Percentiles rank a stretch among this genome's conserved stretches.
phyloP scores from a whole-genome alignment of 2,329 filamentous ascomycete species.

The Septoria petroselini region DNA sequence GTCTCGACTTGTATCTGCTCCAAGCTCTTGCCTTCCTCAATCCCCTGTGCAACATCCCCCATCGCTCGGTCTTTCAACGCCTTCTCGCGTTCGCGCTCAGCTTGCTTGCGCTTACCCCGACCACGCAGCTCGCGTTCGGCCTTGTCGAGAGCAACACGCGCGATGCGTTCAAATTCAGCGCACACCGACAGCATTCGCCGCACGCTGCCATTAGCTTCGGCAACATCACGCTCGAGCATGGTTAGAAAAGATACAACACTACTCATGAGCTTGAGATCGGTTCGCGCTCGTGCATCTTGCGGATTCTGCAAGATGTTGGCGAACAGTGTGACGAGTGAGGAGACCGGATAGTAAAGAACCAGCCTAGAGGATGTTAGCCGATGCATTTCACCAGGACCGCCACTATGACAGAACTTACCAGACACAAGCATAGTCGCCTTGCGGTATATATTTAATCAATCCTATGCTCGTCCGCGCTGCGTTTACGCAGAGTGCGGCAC shows the following conservation, averaged over 20 bases:
- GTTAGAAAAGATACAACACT: conserved; percentile 89
- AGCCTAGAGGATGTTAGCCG: conserved; percentile 54
- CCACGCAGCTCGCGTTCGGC: conserved; percentile 78
- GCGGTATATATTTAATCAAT: conserved; percentile 90
- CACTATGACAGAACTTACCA: conserved; percentile 60
- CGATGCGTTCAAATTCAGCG: conserved; percentile 94
- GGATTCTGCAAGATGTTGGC: conserved; percentile 96
- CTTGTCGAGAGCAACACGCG: conserved; percentile 84
- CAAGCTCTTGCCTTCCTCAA: conserved; percentile 37
- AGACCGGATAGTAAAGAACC: conserved; percentile 94
- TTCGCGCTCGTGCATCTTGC: conserved; percentile 79
- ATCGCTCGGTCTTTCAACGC: conserved; percentile 28
- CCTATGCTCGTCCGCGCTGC: conserved; percentile 91
- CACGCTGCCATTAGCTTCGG: conserved; percentile 68
- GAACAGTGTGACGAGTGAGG: conserved; percentile 89
- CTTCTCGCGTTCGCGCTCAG: conserved; percentile 49
- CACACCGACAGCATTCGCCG: conserved; percentile 92
- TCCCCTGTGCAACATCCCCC: conserved; percentile 27
- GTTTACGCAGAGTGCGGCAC: conserved; percentile 85
- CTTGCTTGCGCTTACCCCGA: conserved; percentile 79
- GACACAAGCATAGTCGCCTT: conserved; percentile 90
- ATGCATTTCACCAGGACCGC: not conserved
- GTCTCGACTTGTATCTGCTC: conserved; percentile 40
- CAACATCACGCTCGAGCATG: conserved; percentile 72
- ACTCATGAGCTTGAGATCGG: conserved; percentile 87